phyloP scores from a whole-genome alignment of 371 early-diverging fungal genomes.

The Actinomortierella ambigua region DNA sequence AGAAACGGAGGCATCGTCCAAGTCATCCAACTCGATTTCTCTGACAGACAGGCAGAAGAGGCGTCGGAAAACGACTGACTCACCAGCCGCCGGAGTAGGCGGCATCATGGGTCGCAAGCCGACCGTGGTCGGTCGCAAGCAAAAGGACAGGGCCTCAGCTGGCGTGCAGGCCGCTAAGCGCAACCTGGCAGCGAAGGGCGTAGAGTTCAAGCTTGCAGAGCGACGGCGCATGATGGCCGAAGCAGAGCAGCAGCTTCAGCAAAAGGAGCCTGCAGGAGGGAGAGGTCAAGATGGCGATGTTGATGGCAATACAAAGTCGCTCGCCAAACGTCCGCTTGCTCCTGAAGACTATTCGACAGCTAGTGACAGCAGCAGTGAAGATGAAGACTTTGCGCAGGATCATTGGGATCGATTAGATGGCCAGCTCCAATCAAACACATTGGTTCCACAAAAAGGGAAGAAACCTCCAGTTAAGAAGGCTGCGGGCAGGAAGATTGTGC shows the following conservation, averaged over 20 bases:
- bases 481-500: too few species aligned
- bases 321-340: conserved; percentile 6
- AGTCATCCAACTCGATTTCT: conserved; percentile 37
- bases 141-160: conserved; percentile 22
- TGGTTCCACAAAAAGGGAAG: too few species aligned
- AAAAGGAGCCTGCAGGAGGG: neutral
- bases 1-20: conserved; percentile 38
- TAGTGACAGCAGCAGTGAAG: conserved; percentile 5
- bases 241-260: neutral
- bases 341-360: neutral
- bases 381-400: conserved; percentile 20
- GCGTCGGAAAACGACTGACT: neutral
- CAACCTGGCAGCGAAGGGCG: conserved; percentile 26
- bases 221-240: conserved; percentile 11
- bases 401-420: conserved; percentile 35
- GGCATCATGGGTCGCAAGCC: neutral
- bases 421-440: too few species aligned
- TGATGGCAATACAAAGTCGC: neutral
- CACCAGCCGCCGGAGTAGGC: conserved; percentile 1
- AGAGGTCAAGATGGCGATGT: too few species aligned
- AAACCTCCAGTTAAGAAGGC: too few species aligned
- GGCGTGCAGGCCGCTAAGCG: conserved; percentile 35
- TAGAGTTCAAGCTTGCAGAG: conserved; percentile 18
- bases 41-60: conserved; percentile 10
- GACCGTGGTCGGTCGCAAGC: conserved; percentile 2